phyloP scores from a whole-genome alignment of 768 basidiomycete genomes.

The Lentinula boryana region DNA sequence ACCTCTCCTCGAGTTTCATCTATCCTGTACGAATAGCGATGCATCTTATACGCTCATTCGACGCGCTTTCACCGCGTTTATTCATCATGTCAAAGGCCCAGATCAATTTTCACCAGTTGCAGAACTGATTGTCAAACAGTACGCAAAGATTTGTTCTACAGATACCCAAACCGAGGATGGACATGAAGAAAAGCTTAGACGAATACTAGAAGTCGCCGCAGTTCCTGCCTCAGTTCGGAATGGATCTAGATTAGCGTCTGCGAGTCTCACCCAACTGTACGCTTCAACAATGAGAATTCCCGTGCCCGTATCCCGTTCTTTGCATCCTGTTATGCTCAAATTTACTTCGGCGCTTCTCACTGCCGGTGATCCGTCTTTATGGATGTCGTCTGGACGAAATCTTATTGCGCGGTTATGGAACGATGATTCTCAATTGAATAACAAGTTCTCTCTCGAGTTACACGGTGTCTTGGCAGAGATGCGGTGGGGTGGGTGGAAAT shows the following conservation, averaged over 20 bases:
- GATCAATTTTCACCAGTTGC: constrained; percentile 57
- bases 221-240: constrained; percentile 60
- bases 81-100: constrained; percentile 74
- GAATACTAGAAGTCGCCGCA: constrained; percentile 50
- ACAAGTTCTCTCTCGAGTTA: constrained; percentile 44
- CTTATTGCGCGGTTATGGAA: constrained; percentile 50
- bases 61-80: constrained; percentile 70
- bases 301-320: constrained; percentile 14
- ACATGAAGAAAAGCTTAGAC: constrained; percentile 34
- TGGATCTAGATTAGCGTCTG: constrained; percentile 53
- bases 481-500: constrained; percentile 73
- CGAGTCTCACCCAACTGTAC: not conserved
- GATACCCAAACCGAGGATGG: constrained; percentile 1
- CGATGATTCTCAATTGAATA: constrained; percentile 11
- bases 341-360: constrained; percentile 32
- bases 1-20: constrained; percentile 51
- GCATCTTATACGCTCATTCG: constrained; percentile 53
- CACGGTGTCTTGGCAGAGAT: constrained; percentile 51
- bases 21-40: constrained; percentile 33
- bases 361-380: constrained; percentile 40
- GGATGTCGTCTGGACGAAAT: constrained; percentile 49
- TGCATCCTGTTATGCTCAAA: constrained; percentile 26
- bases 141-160: constrained; percentile 17
- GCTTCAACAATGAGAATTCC: constrained; percentile 7
- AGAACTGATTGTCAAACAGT: constrained; percentile 42